Evolutionary conservation across 2,329 filamentous ascomycete genomes (phyloP).

Genomic region (Alternaria atra): DNA sequence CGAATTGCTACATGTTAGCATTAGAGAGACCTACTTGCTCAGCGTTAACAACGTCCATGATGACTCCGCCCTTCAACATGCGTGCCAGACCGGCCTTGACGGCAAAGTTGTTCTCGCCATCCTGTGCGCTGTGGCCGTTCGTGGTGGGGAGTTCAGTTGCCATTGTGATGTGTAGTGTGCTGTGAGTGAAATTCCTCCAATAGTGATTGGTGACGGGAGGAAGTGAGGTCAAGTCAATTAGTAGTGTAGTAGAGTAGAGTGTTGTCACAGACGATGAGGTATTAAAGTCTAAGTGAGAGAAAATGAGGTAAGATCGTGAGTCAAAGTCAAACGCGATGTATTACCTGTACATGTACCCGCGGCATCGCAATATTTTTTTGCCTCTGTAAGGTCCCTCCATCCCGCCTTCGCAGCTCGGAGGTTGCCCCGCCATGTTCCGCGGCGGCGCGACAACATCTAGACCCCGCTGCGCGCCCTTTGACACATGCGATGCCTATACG

Average conservation of each 20-base stretch:
- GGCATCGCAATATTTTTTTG: conserved; percentile 43
- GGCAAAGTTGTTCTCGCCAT: conserved; percentile 70
- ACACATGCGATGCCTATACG: conserved; percentile 27
- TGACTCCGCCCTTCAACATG: conserved; percentile 99
- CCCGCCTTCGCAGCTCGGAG: conserved; percentile 24
- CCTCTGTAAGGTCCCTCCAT: conserved; percentile 28
- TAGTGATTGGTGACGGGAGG: background rate
- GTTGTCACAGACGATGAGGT: background rate
- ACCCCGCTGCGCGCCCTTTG: conserved; percentile 33
- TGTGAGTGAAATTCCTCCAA: background rate
- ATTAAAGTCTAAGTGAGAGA: conserved; percentile 10
- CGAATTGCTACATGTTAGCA: background rate
- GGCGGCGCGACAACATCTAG: conserved; percentile 17
- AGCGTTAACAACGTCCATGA: conserved; percentile 98
- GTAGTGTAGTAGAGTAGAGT: conserved; percentile 4
- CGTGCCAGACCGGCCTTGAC: conserved; percentile 95
- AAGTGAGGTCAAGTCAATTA: conserved; percentile 1
- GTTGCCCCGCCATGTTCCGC: conserved; percentile 25
- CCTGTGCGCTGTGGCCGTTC: conserved; percentile 55
- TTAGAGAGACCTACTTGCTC: conserved; percentile 67
- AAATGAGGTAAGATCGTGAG: conserved; percentile 20
- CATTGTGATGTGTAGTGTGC: conserved; percentile 44
- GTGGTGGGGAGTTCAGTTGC: conserved; percentile 59
- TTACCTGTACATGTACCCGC: conserved; percentile 32
- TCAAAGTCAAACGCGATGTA: conserved; percentile 32